Evolutionary conservation across 2,329 filamentous ascomycete species (phyloP).

Genomic region (Magnaporthiopsis poae): DNA sequence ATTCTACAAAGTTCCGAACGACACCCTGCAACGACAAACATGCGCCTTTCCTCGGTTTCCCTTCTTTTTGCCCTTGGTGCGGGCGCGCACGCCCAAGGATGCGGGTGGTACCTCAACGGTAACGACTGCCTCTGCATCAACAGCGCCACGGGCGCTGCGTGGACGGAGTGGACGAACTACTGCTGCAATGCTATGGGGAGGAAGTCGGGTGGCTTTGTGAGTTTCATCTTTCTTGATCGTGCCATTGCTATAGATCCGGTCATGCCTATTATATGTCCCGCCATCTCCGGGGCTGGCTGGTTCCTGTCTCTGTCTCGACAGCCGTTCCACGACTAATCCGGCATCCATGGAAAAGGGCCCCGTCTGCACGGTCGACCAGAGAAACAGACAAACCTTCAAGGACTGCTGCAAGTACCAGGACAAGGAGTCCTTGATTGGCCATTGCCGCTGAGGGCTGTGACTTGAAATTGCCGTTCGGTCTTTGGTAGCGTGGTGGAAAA

Average conservation of each 20-base stretch:
- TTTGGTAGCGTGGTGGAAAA: not conserved
- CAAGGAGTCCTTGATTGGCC: conserved; percentile 10
- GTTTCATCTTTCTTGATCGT: not conserved
- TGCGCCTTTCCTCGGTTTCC: not conserved
- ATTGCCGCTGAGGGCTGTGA: conserved; percentile 7
- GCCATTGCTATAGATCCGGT: not conserved
- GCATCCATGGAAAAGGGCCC: not conserved
- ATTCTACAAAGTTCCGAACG: not conserved
- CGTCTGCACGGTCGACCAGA: conserved; percentile 5
- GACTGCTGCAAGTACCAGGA: conserved; percentile 13
- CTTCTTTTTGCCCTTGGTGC: not conserved
- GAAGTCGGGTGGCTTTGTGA: conserved; percentile 1
- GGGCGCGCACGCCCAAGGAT: conserved; percentile 7
- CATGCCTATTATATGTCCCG: not conserved
- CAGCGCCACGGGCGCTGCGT: conserved; percentile 7
- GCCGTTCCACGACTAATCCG: not conserved
- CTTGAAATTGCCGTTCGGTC: not conserved
- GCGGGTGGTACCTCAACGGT: conserved; percentile 9
- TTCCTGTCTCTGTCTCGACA: not conserved
- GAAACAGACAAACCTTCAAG: conserved; percentile 12
- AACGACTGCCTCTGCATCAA: conserved; percentile 13
- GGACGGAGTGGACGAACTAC: conserved; percentile 8
- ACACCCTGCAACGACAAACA: not conserved
- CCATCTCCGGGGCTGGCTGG: not conserved
- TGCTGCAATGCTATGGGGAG: conserved; percentile 8